phyloP scores from a whole-genome alignment of 2,329 filamentous ascomycete species.

The Aspergillus clavatus region DNA sequence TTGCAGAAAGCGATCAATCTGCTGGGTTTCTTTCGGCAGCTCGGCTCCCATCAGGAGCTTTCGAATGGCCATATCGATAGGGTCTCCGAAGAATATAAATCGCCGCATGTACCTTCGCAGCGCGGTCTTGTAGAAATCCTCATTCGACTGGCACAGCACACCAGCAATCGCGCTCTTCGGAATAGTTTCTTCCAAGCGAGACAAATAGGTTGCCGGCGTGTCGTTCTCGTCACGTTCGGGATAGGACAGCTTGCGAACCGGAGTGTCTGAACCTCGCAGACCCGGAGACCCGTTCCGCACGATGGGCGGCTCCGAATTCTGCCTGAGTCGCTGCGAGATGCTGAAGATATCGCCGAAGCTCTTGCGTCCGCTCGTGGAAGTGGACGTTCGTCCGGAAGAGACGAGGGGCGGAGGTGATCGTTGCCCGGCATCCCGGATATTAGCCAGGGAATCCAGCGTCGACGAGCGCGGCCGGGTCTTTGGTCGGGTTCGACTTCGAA shows the following conservation, averaged over 20 bases:
- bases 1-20: slow-evolving; percentile 91
- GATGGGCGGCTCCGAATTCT: slow-evolving; percentile 69
- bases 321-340: slow-evolving; percentile 67
- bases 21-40: slow-evolving; percentile 92
- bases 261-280: slow-evolving; percentile 59
- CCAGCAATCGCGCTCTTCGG: slow-evolving; percentile 79
- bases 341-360: slow-evolving; percentile 88
- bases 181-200: slow-evolving; percentile 73
- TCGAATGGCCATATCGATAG: slow-evolving; percentile 94
- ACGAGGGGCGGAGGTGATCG: slow-evolving; percentile 59
- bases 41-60: slow-evolving; percentile 97
- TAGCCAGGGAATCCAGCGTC: slow-evolving; percentile 77
- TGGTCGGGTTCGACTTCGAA: slow-evolving; percentile 51
- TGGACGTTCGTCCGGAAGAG: slow-evolving; percentile 63
- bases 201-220: slow-evolving; percentile 82
- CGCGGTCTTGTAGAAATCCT: slow-evolving; percentile 76
- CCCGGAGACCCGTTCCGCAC: slow-evolving; percentile 60
- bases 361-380: slow-evolving; percentile 77
- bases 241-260: slow-evolving; percentile 63
- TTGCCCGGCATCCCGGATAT: slow-evolving; percentile 66
- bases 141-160: slow-evolving; percentile 77
- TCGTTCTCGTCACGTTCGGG: slow-evolving; percentile 83
- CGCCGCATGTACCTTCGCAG: slow-evolving; percentile 91
- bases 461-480: slow-evolving; percentile 71
- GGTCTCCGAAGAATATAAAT: slow-evolving; percentile 92